Evolutionary conservation across 352 stramenopile species (phyloP), one percentile per base, ranked within the genome.

Genomic region (Blastocystis sp.): DNA sequence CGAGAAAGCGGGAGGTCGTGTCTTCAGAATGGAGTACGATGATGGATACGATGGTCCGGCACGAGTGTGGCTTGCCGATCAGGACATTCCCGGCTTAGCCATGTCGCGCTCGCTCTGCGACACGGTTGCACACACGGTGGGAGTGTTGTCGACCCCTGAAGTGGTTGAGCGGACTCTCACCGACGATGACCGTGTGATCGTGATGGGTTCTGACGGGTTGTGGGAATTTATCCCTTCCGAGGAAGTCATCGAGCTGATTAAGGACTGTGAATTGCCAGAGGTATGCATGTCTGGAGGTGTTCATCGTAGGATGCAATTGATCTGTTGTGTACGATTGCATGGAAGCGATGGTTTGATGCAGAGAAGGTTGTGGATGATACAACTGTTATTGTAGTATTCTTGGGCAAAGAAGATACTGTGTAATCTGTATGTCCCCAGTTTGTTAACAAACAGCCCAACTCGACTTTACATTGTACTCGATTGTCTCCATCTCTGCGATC

Each of bases 321-420:
- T 64, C 88, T 4, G 53, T 30, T 88, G 47, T 79, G 64, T 39
- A 91, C 24, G 16, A 39, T 59, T 63, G 34, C 63, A 16, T 78
- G 78, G 78, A 89, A 79, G 39, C 95, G 96, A 90, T 99, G 97
- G 97, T 98, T 98, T 95, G 96, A 96, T 85, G 96, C 98, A 91
- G 97, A 99, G 91, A 95, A 98, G 90, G 97, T 99, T 18, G 98
- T 98, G 90, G 97, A 99, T 90, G 97, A 99, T 92, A 99, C 96
- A 54, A 98, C 96, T 4, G 94, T 99, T 47, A 98, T 98, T 91
- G 95, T 98, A 70, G 96, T 96, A 56, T 98, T 98, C 90, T 91
- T 99, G 20, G 87, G 82, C 13, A 81, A 68, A 30, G 66, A 78
- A 53, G 20, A 2, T 2, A n/a, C 8, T 20, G 39, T 16, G n/a